Conservation (phyloP, 164 flowering plant genomes). For the Magnolia changhungtana region DNA sequence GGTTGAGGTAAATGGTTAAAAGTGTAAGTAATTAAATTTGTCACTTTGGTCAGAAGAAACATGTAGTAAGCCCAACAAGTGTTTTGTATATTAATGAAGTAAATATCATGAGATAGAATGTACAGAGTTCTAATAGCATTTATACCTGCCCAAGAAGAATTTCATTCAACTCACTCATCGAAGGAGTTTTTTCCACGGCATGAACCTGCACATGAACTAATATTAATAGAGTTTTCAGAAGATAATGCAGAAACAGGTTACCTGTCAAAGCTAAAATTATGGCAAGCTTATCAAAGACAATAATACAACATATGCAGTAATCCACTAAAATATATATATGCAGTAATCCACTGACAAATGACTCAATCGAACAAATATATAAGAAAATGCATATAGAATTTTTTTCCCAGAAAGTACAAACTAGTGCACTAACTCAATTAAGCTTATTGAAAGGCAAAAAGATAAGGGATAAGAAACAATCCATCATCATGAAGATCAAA, state of each 20-base stretch:
- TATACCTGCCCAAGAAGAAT: slow-evolving; percentile 94
- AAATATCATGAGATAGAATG: neutral
- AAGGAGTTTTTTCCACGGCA: slow-evolving; percentile 92
- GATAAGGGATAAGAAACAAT: neutral
- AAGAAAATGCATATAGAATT: neutral
- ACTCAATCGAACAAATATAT: neutral
- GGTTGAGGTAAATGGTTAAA: neutral
- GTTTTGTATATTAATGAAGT: neutral
- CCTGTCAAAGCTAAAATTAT: neutral
- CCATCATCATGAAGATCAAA: neutral
- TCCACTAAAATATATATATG: neutral
- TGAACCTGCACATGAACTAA: slow-evolving; percentile 55
- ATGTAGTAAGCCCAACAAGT: neutral
- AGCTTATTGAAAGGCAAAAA: neutral
- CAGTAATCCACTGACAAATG: neutral
- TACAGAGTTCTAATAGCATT: neutral
- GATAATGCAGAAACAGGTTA: neutral
- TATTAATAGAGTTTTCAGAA: slow-evolving; percentile 1
- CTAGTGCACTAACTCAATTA: too few relatives aligned
- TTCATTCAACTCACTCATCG: slow-evolving; percentile 97
- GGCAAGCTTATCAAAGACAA: neutral
- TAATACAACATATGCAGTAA: neutral
- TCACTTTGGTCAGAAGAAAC: neutral
- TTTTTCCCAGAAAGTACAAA: too few relatives aligned
- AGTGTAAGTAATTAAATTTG: neutral